A percentile compares a stretch with the other conserved stretches of the same genome.
phyloP scores from a whole-genome alignment of 2,329 filamentous ascomycete genomes.

The Exophiala aquamarina region DNA sequence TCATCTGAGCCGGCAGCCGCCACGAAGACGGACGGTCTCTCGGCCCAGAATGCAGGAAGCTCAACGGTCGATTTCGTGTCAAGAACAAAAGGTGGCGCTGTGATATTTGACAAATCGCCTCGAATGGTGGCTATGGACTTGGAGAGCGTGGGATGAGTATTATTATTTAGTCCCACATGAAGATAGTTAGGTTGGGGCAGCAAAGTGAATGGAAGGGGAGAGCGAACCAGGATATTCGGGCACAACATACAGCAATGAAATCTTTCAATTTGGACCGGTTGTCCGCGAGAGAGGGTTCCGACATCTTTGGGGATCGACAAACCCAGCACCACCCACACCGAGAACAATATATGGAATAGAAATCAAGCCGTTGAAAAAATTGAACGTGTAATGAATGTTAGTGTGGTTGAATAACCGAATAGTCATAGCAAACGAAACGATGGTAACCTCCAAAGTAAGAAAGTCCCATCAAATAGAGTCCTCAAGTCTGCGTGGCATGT shows the following conservation, averaged over 20 bases:
- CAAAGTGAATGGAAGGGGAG: neutral
- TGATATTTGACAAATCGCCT: constrained; percentile 76
- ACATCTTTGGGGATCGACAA: neutral
- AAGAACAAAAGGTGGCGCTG: constrained; percentile 79
- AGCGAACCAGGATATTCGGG: neutral
- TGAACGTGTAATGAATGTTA: no score
- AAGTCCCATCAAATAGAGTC: no score
- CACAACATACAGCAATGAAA: constrained; percentile 28
- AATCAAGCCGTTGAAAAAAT: no score
- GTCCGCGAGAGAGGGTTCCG: constrained; percentile 5
- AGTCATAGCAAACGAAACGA: no score
- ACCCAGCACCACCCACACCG: no score
- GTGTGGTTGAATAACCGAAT: no score
- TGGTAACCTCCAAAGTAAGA: no score
- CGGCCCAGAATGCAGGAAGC: constrained; percentile 80
- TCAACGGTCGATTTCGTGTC: constrained; percentile 76
- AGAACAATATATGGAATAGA: no score
- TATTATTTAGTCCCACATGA: no score
- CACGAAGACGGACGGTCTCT: constrained; percentile 74
- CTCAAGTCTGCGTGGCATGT: no score
- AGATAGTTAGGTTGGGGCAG: neutral
- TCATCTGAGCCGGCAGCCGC: constrained; percentile 79
- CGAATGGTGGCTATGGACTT: constrained; percentile 76
- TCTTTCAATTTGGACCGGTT: constrained; percentile 34
- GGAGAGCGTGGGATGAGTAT: constrained; percentile 26